Evolutionary conservation across 2,329 filamentous ascomycete genomes (phyloP).

Genomic region (Xylaria sp.): DNA sequence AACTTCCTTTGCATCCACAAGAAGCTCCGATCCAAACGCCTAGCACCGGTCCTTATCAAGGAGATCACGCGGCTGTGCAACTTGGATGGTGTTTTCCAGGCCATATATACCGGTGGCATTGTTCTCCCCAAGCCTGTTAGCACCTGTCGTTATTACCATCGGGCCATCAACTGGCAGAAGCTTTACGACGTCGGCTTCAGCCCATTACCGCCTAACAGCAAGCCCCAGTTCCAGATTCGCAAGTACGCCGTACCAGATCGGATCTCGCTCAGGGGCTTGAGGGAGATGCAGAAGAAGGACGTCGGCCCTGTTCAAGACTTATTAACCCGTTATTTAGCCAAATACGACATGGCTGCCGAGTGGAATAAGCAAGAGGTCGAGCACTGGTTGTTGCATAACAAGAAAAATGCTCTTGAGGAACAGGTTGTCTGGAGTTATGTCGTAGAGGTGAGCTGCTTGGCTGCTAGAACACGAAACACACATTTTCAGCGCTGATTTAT

Average conservation of each 20-base stretch:
- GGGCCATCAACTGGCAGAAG: conserved; percentile 93
- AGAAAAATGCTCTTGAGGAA: conserved; percentile 61
- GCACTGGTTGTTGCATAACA: conserved; percentile 83
- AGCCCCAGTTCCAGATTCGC: conserved; percentile 80
- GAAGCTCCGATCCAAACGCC: conserved; percentile 89
- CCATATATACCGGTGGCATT: conserved; percentile 91
- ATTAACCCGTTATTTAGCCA: conserved; percentile 74
- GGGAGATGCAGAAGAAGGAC: conserved; percentile 79
- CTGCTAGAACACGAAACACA: too few species aligned
- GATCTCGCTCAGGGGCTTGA: conserved; percentile 74
- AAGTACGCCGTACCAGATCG: conserved; percentile 81
- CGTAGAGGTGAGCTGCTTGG: conserved; percentile 64
- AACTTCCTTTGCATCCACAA: conserved; percentile 99
- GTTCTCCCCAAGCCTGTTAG: conserved; percentile 89
- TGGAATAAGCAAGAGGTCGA: conserved; percentile 80
- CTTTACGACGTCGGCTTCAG: conserved; percentile 94
- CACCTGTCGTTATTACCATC: conserved; percentile 94
- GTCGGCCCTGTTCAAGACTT: conserved; percentile 74
- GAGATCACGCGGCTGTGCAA: conserved; percentile 95
- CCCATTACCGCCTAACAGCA: conserved; percentile 80
- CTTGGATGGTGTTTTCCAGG: conserved; percentile 84
- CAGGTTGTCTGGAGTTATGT: conserved; percentile 95
- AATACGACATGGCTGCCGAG: conserved; percentile 82
- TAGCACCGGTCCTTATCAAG: conserved; percentile 94
- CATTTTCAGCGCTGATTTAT: conserved; percentile 17